Evolutionary conservation across 331 rosid genomes (phyloP), one percentile per base, ranked within the genome.

Genomic region (Erythrophleum ivorense): DNA sequence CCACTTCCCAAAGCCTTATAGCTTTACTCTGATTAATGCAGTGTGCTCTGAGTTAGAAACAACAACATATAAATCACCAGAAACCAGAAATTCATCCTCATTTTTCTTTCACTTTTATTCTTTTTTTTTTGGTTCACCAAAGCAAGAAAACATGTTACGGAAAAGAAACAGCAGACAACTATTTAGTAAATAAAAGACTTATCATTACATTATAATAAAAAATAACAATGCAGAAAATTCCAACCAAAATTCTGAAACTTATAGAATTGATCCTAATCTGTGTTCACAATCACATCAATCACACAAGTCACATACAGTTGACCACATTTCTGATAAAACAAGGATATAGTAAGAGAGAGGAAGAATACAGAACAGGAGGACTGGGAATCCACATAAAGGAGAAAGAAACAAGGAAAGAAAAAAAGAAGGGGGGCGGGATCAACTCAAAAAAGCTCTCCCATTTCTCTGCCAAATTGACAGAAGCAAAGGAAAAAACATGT

Each of bases 21-120:
- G 54, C 86, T 77, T 85, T 73, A 69, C 78, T 79, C 82, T 43
- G 68, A 83, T 76, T 68, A 80, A 80, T 54, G 63, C 59, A 57
- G 71, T 62, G 82, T 59, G 72, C 82, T 86, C 92, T 87, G 91
- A 80, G 87, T 68, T 63, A 63, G 67, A 85, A 78, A 80, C 74
- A 80, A 10, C 7, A 75, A 81, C 48, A 75, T 77, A 86, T 68
- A 73, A 82, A 78, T 87, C 88, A 80, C 65, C 53, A 72, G 53
- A 77, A 76, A 71, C 33, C 68, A 64, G 38, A 54, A 86, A 71
- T 75, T 50, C 3, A 54, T 75, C 34, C 71, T 68, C 43, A 72
- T 19, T 75, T 76, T 59, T 75, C 54, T 65, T 65, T 64, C 11
- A 14, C 18, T 19, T 59, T 49, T 8, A n/a, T 58, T 21, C 33